Evolutionary conservation across 192 early-diverging fungal species (phyloP), one percentile per base, ranked within the genome.

Genomic region (Chytriomyces hyalinus): DNA sequence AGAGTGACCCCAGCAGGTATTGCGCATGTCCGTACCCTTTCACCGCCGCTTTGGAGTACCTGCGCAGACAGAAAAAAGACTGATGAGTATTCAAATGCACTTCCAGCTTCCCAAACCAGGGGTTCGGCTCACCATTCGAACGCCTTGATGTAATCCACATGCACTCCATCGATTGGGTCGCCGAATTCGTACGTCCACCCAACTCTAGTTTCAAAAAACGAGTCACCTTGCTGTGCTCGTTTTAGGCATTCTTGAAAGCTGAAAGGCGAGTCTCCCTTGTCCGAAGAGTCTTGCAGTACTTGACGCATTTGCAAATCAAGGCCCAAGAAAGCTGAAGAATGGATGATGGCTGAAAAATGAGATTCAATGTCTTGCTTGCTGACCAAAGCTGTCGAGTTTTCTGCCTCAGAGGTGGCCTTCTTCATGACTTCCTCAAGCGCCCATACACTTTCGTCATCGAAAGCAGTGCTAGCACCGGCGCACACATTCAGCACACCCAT

Each of bases 21-120:
- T 57, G 53, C 13, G 53, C 53, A 20, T 57, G 53, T 4, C 53
- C 15, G 53, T 57, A 13, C 13, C 53, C 53, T 57, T 57, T 13
- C 53, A 57, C 53, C 13, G 53, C 53, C 13, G 53, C 53, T 20
- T 57, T 57, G 53, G 53, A 57, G 53, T 57, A 57, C 53, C 53
- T 57, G 4, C 20, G 5, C 4, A 57, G 20, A 57, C 2, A 13
- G 20, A n/a, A 3, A 57, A 26, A 5, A 57, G 20, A 57, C 1
- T 4, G 15, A 20, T 57, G 3, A 20, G 53, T 3, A 20, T 57
- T 13, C 53, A 3, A n/a, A 1, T 13, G 53, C 3, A 57, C 53
- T 20, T n/a, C 13, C 20, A n/a, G 53, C 15, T 57, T 13, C 53
- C 53, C 2, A 13, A 13, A 57, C 0, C 53, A 20, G 53, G 20